Evolutionary conservation across 495 filamentous ascomycete species (phyloP), one percentile per base, ranked within the genome.

Genomic region (Xylaria cubensis): DNA sequence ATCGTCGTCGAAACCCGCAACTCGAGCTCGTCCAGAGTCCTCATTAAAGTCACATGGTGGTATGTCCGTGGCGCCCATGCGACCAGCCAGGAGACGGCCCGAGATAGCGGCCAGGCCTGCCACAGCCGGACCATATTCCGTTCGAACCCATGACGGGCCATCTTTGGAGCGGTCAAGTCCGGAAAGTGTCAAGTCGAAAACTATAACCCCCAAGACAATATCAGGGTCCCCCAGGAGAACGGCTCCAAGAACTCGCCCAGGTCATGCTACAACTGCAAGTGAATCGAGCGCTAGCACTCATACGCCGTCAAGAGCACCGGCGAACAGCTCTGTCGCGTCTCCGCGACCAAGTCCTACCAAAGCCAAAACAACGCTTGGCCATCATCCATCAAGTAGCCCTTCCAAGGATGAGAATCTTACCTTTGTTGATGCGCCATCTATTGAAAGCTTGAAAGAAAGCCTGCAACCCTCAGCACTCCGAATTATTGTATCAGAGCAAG

Each of bases 91-190:
- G 70, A 84, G 80, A 73, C 80, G 83, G 65, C 84, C 86, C 8
- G 86, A 88, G 62, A 79, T 85, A 67, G 79, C 81, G 53, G 80
- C 84, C 48, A 79, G 87, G 68, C 87, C 87, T 13, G 87, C 87
- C 46, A 89, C 87, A 5, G 87, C 86, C 13, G 87, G 87, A 0
- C 87, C 86, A 0, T 89, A 89, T 74, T 89, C 87, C 13, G 85
- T 88, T n/a, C 76, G 87, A 70, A 77, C 79, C 19, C 82, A 85
- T 55, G 84, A 86, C 39, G 80, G 78, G 15, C 79, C 82, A 4
- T 83, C 82, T 0, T 61, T 61, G 0, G 84, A 86, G 74, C 80
- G 81, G 32, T 66, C 79, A 4, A 86, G 84, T 69, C 84, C 82
- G 26, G 77, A 80, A 12, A 74, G 50, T 24, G 53, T 67, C 41